phyloP scores from a whole-genome alignment of 129 eudicot genomes.

The Dittrichia graveolens region DNA sequence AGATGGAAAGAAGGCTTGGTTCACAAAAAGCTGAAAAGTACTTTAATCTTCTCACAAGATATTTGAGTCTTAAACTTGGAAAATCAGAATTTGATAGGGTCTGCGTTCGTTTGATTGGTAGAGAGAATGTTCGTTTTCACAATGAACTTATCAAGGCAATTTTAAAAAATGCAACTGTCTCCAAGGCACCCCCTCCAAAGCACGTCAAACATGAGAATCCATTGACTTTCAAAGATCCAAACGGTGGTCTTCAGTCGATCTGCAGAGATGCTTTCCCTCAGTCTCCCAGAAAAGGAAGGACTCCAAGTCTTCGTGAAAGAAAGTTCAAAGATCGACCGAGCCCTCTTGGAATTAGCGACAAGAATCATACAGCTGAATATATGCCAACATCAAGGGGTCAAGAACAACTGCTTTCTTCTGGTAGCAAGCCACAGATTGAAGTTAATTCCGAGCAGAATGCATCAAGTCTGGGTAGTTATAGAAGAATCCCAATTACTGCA shows the following conservation, averaged over 20 bases:
- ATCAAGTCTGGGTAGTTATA: constrained; percentile 41
- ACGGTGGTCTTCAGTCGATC: constrained; percentile 60
- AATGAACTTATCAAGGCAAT: constrained; percentile 65
- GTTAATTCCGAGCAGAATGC: constrained; percentile 45
- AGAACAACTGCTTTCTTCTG: constrained; percentile 37
- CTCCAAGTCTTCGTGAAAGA: constrained; percentile 56
- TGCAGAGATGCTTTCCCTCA: constrained; percentile 70
- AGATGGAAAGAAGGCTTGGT: constrained; percentile 62
- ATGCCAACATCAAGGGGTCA: constrained; percentile 37
- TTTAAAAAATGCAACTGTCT: constrained; percentile 50
- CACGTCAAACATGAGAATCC: constrained; percentile 32
- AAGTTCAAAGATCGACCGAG: constrained; percentile 61
- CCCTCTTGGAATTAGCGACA: constrained; percentile 73
- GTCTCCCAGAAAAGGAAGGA: constrained; percentile 72
- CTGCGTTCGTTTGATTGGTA: constrained; percentile 61
- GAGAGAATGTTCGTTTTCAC: constrained; percentile 63
- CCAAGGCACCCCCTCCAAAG: constrained; percentile 61
- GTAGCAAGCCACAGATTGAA: constrained; percentile 38
- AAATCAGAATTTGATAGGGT: constrained; percentile 66
- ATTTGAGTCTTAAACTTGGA: constrained; percentile 45
- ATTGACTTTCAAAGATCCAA: constrained; percentile 44
- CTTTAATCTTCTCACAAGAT: constrained; percentile 52
- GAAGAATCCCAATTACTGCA: constrained; percentile 73
- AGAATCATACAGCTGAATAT: constrained; percentile 46
- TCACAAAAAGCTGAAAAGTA: constrained; percentile 57